Evolutionary conservation across 495 filamentous ascomycete species (phyloP).

Genomic region (Penicillium maclennaniae): DNA sequence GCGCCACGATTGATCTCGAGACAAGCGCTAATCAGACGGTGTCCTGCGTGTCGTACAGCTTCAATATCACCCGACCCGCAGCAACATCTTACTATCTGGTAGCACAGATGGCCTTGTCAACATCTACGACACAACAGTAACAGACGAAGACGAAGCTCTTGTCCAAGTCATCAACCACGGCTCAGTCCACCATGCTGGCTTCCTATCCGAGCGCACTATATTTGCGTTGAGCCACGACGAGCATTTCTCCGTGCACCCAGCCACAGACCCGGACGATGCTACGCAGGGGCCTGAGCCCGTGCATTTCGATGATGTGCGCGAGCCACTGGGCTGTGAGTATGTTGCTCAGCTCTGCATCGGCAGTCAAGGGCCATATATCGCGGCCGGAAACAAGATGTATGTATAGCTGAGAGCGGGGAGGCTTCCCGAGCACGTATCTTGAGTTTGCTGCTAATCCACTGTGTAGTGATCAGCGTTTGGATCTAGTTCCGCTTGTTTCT

Average conservation of each 20-base stretch:
- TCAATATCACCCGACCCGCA: conserved; percentile 63
- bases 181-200: conserved; percentile 82
- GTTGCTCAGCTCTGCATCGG: conserved; percentile 65
- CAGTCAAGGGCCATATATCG: conserved; percentile 43
- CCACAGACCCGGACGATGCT: conserved; percentile 55
- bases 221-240: conserved; percentile 80
- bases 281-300: conserved; percentile 47
- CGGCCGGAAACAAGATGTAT: conserved; percentile 43
- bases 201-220: conserved; percentile 63
- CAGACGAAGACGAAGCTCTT: conserved; percentile 83
- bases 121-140: conserved; percentile 68
- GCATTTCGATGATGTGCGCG: conserved; percentile 73
- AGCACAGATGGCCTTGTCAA: conserved; percentile 92
- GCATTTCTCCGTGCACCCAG: conserved; percentile 70
- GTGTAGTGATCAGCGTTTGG: conserved; percentile 58
- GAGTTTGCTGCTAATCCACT: not conserved
- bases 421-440: not conserved
- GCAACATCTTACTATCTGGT: conserved; percentile 70
- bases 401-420: conserved; percentile 2
- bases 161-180: conserved; percentile 84
- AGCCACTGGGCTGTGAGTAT: conserved; percentile 73
- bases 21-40: conserved; percentile 10
- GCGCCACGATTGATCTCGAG: not conserved
- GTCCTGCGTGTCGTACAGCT: conserved; percentile 43
- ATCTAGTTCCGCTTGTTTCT: conserved; percentile 61